These are phyloP conservation scores for Pyrenophora teres DNA, from an alignment of 2,329 filamentous ascomycete species.

Conservation along the genomic window DNA sequence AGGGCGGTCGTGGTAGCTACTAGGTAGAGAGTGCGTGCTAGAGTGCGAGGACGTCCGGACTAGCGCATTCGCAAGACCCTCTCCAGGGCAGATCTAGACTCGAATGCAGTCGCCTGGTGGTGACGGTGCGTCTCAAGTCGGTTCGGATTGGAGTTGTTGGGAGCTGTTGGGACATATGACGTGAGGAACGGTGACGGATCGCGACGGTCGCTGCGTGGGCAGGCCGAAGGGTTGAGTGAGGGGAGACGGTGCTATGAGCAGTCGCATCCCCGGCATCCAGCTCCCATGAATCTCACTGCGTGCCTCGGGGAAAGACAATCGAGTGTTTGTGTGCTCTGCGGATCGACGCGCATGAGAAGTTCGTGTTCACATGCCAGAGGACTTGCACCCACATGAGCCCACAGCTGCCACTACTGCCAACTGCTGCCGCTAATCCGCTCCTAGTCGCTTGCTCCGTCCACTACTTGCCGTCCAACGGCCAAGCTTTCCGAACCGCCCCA, in stretches of 20 bases:
- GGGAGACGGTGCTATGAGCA: conserved; percentile 16
- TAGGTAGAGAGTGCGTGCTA: not conserved
- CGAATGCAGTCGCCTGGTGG: not conserved
- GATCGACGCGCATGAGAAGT: conserved; percentile 5
- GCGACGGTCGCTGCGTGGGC: conserved; percentile 5
- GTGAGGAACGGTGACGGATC: conserved; percentile 14
- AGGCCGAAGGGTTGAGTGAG: not conserved
- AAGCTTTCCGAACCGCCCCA: conserved; percentile 3
- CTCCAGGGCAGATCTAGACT: not conserved
- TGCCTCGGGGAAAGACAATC: not conserved
- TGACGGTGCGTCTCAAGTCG: not conserved
- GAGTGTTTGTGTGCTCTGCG: not conserved
- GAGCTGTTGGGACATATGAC: conserved; percentile 20
- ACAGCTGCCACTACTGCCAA: not conserved
- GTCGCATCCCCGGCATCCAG: conserved; percentile 19
- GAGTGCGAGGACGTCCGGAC: not conserved
- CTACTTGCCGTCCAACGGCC: not conserved
- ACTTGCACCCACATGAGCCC: not conserved
- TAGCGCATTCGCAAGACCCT: not conserved
- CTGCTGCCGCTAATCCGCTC: too few species aligned
- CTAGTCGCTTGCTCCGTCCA: not conserved
- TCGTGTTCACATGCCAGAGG: conserved; percentile 9
- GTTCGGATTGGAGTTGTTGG: conserved; percentile 11
- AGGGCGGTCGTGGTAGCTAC: not conserved
- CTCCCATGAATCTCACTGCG: not conserved